Conservation (phyloP, 1,284 basidiomycete species). For the Irpex sp. region DNA sequence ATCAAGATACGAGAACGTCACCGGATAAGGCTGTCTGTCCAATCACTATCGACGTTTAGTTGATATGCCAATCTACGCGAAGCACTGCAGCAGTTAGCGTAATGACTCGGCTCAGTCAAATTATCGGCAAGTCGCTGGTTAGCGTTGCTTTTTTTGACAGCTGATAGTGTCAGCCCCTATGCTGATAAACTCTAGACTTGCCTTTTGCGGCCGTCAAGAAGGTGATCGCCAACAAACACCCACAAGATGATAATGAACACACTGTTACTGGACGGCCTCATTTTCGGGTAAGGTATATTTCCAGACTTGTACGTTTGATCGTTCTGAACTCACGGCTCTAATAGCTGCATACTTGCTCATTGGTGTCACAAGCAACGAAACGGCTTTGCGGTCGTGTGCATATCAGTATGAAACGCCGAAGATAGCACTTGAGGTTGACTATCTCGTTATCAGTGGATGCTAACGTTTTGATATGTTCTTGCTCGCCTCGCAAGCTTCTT, state of each 20-base stretch:
- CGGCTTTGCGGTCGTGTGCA: not conserved
- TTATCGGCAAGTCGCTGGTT: not conserved
- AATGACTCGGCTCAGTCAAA: too few species aligned
- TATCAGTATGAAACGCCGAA: not conserved
- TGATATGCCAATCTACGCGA: not conserved
- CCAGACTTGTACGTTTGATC: too few species aligned
- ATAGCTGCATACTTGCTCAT: too few species aligned
- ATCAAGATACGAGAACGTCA: not conserved
- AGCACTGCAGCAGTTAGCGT: too few species aligned
- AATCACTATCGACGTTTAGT: not conserved
- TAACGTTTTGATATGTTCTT: not conserved
- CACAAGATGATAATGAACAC: not conserved
- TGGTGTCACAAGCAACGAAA: not conserved
- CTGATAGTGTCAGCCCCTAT: not conserved
- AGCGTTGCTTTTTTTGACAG: not conserved
- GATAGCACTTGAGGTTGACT: not conserved
- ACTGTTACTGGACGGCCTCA: not conserved
- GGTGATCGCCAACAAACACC: not conserved
- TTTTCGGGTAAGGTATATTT: not conserved
- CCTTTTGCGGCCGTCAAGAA: not conserved
- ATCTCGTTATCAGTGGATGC: slow-evolving; percentile 1
- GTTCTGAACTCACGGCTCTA: too few species aligned
- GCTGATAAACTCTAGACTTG: not conserved
- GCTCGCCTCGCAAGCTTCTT: not conserved
- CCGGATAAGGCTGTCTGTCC: not conserved